These are phyloP conservation scores for Tolypocladium tundrense DNA, from an alignment of 2,329 filamentous ascomycete species.

Conservation along the genomic window DNA sequence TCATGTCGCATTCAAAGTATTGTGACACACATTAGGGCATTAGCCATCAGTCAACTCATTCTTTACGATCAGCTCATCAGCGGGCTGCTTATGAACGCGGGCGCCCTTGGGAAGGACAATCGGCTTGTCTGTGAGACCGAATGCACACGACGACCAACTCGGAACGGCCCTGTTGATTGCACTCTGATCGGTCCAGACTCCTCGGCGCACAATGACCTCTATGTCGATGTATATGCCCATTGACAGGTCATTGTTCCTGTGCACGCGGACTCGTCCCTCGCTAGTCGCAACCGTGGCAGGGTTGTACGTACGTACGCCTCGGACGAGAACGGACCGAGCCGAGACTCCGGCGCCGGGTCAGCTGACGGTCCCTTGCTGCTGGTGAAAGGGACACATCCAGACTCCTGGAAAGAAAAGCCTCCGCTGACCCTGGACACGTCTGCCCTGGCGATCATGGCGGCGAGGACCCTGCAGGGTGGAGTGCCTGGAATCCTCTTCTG, in stretches of 20 bases:
- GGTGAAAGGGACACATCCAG: not conserved
- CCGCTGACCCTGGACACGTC: not conserved
- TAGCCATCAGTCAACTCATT: not conserved
- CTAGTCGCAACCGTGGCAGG: not conserved
- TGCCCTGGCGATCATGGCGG: not conserved
- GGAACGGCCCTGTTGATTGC: not conserved
- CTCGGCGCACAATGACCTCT: not conserved
- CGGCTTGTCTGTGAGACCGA: not conserved
- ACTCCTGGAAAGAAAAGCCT: not conserved
- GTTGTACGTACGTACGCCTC: too few relatives aligned
- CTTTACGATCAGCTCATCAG: not conserved
- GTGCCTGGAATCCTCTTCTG: not conserved
- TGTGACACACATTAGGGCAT: not conserved
- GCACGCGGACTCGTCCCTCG: not conserved
- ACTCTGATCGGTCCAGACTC: not conserved
- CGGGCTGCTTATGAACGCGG: not conserved
- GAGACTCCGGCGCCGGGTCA: not conserved
- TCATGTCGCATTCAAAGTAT: not conserved
- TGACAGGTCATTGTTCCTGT: not conserved
- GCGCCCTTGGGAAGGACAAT: not conserved
- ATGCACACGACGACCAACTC: not conserved
- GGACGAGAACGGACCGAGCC: not conserved
- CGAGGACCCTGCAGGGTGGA: not conserved
- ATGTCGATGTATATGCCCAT: not conserved
- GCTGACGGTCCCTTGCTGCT: not conserved